Evolutionary conservation across 139 green algal genomes (phyloP), one percentile per base, ranked within the genome.

Genomic region (Chlamydomonas incerta): DNA sequence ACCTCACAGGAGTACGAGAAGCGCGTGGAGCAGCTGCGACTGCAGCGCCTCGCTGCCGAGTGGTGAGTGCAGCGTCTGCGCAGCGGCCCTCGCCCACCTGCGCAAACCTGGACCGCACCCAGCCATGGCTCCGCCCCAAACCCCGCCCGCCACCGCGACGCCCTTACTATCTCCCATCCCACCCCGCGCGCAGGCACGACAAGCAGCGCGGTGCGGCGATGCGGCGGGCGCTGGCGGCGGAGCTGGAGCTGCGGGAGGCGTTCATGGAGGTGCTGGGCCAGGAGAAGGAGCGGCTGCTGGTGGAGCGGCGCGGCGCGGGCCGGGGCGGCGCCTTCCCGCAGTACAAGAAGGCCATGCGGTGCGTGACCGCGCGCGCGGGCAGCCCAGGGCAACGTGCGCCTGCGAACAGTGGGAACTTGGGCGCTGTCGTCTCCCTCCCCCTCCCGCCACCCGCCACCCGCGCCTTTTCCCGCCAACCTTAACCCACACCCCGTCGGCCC

Each of bases 241-340:
- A 89, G 60, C 26, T 63, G 46, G 70, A 77, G 76, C 76, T 89
- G 33, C 72, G 70, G 70, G 67, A 86, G 35, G 77, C 70, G 26
- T 89, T 89, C 76, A 24, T 89, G 62, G 76, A 89, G 76, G 85
- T 86, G 69, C 52, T 86, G n/a, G 68, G 81, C 33, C 69, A 37
- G 11, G 84, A 88, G 68, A 85, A 85, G 74, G 71, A 85, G 55
- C 31, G 63, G 29, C 84, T 85, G 66, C 71, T 88, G 57, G 67
- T 26, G 62, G 74, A 74, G 75, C 71, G 84, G 37, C 74, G 52
- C 29, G 68, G 70, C 35, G 57, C 66, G 0, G 46, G 33, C n/a
- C 33, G n/a, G 41, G 15, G 5, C 0, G 72, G 31, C 31, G 21
- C 3, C 15, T 67, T 65, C 33, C 52, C 55, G 5, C 6, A 17